Conservation (phyloP, 2,329 filamentous ascomycete species). For the Furcasterigmium sp. region DNA sequence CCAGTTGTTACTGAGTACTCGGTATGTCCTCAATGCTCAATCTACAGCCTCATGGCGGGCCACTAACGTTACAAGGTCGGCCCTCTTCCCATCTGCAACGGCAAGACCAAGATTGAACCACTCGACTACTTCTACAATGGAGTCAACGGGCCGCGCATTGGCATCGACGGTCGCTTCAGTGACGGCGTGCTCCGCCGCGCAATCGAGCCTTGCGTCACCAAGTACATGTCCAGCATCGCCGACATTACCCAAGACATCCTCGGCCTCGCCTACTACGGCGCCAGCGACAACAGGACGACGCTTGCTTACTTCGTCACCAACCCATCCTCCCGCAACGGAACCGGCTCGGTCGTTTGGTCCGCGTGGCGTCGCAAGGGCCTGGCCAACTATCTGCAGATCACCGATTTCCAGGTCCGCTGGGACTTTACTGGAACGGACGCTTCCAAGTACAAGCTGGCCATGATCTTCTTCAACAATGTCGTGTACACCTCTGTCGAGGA, state of each 20-base stretch:
- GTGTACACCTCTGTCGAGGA: constrained; percentile 11
- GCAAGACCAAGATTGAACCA: constrained; percentile 6
- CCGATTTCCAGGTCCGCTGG: constrained; percentile 13
- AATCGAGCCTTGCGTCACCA: constrained; percentile 9
- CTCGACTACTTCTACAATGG: constrained; percentile 14
- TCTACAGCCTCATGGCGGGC: not conserved
- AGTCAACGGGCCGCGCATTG: constrained; percentile 10
- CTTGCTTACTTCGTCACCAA: constrained; percentile 14
- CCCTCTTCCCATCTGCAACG: constrained; percentile 10
- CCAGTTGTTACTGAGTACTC: constrained; percentile 11
- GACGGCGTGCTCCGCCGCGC: constrained; percentile 6
- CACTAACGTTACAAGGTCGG: no score
- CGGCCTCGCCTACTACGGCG: constrained; percentile 26
- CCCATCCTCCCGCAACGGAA: constrained; percentile 12
- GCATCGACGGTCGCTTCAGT: constrained; percentile 11
- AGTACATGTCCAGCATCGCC: constrained; percentile 12
- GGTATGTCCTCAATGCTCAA: constrained; percentile 8
- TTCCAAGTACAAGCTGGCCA: constrained; percentile 11
- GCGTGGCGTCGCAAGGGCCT: constrained; percentile 10
- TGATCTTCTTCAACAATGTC: constrained; percentile 12
- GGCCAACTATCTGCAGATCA: constrained; percentile 10
- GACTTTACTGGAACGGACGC: constrained; percentile 11
- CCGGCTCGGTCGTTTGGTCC: constrained; percentile 11
- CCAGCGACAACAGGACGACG: constrained; percentile 20
- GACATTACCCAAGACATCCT: constrained; percentile 37